Percentiles rank a stretch among this genome's conserved stretches.
phyloP scores from a whole-genome alignment of 2,329 filamentous ascomycete genomes.

The Penicillium sp. region DNA sequence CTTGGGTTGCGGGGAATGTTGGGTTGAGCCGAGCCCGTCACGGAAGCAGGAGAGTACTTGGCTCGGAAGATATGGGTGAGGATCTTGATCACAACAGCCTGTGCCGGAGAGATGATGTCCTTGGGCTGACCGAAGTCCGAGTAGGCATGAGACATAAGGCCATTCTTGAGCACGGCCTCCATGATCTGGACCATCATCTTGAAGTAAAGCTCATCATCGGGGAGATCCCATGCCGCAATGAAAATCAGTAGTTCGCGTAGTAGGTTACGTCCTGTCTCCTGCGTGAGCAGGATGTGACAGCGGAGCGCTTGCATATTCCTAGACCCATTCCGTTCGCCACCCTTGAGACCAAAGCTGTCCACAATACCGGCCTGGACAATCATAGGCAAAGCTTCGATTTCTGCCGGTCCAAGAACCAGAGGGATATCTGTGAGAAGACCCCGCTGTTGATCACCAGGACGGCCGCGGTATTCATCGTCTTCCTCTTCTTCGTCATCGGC shows the following conservation, averaged over 20 bases:
- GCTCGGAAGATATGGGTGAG: slow-evolving; percentile 85
- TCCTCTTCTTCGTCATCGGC: slow-evolving; percentile 53
- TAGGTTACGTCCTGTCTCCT: slow-evolving; percentile 87
- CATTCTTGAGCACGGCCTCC: slow-evolving; percentile 85
- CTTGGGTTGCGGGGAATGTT: slow-evolving; percentile 58
- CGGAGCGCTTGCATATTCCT: slow-evolving; percentile 86
- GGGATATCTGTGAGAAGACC: slow-evolving; percentile 91
- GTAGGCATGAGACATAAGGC: slow-evolving; percentile 87
- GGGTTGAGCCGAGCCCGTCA: slow-evolving; percentile 52
- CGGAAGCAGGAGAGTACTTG: slow-evolving; percentile 51
- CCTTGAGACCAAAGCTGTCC: slow-evolving; percentile 71
- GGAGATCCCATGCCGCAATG: slow-evolving; percentile 94
- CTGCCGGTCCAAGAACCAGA: slow-evolving; percentile 87
- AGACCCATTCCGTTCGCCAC: slow-evolving; percentile 58
- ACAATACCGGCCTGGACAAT: slow-evolving; percentile 95
- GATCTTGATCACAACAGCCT: slow-evolving; percentile 87
- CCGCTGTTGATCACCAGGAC: slow-evolving; percentile 57
- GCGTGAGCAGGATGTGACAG: slow-evolving; percentile 83
- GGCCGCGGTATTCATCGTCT: slow-evolving; percentile 53
- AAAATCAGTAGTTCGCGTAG: slow-evolving; percentile 90
- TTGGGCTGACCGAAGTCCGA: slow-evolving; percentile 88
- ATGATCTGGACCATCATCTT: slow-evolving; percentile 96
- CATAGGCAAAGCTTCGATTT: slow-evolving; percentile 96
- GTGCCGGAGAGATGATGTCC: slow-evolving; percentile 92
- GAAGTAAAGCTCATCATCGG: slow-evolving; percentile 90